Evolutionary conservation across 2,329 filamentous ascomycete species (phyloP), one percentile per base, ranked within the genome.

Genomic region (Diaporthe sp.): DNA sequence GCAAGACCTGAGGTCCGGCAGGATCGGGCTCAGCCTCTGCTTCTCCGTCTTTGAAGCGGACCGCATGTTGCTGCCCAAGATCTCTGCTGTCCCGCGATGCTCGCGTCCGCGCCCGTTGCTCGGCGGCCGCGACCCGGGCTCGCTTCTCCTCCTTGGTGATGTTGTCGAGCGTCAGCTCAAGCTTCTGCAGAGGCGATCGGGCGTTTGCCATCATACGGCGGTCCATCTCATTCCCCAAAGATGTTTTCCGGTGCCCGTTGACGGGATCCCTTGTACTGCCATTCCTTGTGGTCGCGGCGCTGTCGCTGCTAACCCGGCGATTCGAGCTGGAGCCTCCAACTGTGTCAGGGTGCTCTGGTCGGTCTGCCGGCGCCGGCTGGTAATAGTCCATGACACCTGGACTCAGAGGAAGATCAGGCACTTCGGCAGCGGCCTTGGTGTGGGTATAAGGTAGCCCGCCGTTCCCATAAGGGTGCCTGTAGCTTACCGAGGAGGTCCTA

Each of bases 71-170:
- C 30, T 75, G 75, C 71, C 78, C 77, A 66, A 72, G 78, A 53
- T 79, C 71, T 68, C 50, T 66, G 74, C 55, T 72, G 66, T 51
- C 68, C 8, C 77, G 77, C 50, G 87, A 87, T 17, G 85, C 86
- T 78, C 87, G 88, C 79, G 96, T 92, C 78, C 92, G 90, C 25
- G 92, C 90, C 56, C 90, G 89, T 78, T 92, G 88, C 82, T 98
- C 96, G 8, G 95, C 95, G 79, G 96, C 94, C 81, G 95, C 90
- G 6, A 96, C 91, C 61, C 94, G 90, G 12, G 95, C 95, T 77
- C 96, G 90, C 83, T 97, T 97, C 84, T 98, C 96, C 84, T 98
- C 96, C 83, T 98, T 98, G 82, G 94, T 98, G 83, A 98, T 96
- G 84, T 94, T 95, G 83, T 93, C 94, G 80, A 98, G 89, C 79